Percentiles rank a stretch among this genome's conserved stretches.
Conservation (phyloP, 495 filamentous ascomycete species). For the Cryomyces minteri region DNA sequence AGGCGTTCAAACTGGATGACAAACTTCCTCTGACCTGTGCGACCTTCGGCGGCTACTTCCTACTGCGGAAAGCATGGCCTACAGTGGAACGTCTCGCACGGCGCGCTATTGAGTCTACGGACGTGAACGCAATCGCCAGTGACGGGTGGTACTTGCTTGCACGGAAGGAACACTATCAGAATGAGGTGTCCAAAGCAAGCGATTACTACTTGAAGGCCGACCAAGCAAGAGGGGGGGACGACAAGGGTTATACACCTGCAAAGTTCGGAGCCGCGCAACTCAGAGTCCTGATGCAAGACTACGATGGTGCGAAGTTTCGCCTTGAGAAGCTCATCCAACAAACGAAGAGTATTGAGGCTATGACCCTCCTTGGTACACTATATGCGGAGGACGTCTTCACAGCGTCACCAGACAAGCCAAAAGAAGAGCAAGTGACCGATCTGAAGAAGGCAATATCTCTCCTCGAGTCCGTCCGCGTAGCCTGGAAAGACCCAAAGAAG, state of each 20-base stretch:
- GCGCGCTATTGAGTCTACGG: slow-evolving; percentile 85
- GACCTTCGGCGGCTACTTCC: slow-evolving; percentile 75
- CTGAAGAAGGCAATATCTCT: slow-evolving; percentile 65
- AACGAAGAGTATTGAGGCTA: slow-evolving; percentile 72
- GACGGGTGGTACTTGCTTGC: slow-evolving; percentile 94
- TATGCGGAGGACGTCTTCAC: slow-evolving; percentile 88
- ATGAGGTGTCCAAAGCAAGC: slow-evolving; percentile 45
- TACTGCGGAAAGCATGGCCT: slow-evolving; percentile 51
- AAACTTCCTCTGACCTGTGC: slow-evolving; percentile 78
- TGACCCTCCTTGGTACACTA: slow-evolving; percentile 73
- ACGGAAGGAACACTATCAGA: slow-evolving; percentile 63
- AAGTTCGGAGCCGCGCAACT: slow-evolving; percentile 87
- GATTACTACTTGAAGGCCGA: slow-evolving; percentile 82
- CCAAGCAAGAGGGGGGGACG: slow-evolving; percentile 67
- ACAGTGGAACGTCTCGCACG: slow-evolving; percentile 75
- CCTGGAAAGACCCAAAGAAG: slow-evolving; percentile 84
- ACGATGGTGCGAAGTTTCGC: slow-evolving; percentile 79
- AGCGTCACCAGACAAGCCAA: slow-evolving; percentile 46
- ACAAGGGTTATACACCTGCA: slow-evolving; percentile 76
- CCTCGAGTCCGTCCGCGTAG: slow-evolving; percentile 64
- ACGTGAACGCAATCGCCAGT: slow-evolving; percentile 86
- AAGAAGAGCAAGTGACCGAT: slow-evolving; percentile 75
- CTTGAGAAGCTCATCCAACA: slow-evolving; percentile 85
- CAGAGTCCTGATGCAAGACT: slow-evolving; percentile 62
- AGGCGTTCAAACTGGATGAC: slow-evolving; percentile 89